A percentile compares a stretch with the other conserved stretches of the same genome.
phyloP scores from a whole-genome alignment of 2,329 filamentous ascomycete genomes.

The Epichloe elymi region DNA sequence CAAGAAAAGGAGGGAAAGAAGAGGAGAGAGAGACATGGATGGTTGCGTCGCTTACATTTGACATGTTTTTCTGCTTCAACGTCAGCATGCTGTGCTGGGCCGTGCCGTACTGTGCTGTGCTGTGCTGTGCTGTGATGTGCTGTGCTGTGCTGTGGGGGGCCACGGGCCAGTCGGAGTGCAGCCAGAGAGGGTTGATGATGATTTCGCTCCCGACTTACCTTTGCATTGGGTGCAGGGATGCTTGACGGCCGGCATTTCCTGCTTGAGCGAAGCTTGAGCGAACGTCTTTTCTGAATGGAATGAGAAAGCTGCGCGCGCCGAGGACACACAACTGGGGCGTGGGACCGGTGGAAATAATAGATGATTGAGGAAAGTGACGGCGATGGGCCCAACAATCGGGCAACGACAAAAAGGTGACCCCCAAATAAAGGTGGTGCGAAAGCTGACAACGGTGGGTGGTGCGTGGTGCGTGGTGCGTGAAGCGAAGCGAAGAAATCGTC shows the following conservation, averaged over 20 bases:
- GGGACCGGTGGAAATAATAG: not conserved
- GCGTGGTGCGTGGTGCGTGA: not conserved
- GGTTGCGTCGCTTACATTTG: conserved; percentile 16
- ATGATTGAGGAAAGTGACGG: not conserved
- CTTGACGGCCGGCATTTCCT: conserved; percentile 20
- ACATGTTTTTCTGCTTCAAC: conserved; percentile 19
- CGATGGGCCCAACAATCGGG: not conserved
- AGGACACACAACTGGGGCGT: not conserved
- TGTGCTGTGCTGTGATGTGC: not conserved
- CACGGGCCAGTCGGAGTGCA: not conserved
- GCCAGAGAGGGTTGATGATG: not conserved
- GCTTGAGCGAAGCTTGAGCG: not conserved
- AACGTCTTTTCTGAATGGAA: not conserved
- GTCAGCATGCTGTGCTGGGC: conserved; percentile 6
- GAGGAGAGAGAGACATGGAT: no score
- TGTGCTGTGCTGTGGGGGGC: not conserved
- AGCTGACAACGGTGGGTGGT: not conserved
- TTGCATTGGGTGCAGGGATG: conserved; percentile 23
- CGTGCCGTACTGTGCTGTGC: no score
- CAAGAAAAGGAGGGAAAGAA: no score
- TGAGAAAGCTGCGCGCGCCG: not conserved
- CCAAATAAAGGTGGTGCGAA: not conserved
- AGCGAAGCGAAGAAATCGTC: not conserved
- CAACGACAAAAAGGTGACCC: not conserved
- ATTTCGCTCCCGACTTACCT: conserved; percentile 12